Evolutionary conservation across 2,329 filamentous ascomycete genomes (phyloP).

Genomic region (Paraconiothyrium brasiliense): DNA sequence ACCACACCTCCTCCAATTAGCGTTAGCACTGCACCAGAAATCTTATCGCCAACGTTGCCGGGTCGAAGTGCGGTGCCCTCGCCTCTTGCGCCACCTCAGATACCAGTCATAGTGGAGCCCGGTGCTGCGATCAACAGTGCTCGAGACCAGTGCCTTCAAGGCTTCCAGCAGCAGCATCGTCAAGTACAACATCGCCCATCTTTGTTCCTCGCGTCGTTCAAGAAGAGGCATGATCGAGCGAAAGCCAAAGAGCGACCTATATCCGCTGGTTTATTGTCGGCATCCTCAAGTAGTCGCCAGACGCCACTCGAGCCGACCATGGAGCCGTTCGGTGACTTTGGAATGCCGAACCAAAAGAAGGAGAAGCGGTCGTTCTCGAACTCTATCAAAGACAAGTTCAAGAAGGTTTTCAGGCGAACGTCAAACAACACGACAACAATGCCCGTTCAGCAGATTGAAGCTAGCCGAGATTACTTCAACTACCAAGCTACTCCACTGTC

Average conservation of each 20-base stretch:
- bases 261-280: slow-evolving; percentile 28
- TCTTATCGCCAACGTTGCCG: not conserved
- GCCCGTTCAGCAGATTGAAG: slow-evolving; percentile 64
- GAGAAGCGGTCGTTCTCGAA: slow-evolving; percentile 71
- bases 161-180: slow-evolving; percentile 53
- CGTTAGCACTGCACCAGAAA: slow-evolving; percentile 15
- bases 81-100: slow-evolving; percentile 32
- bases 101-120: slow-evolving; percentile 36
- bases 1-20: slow-evolving; percentile 31
- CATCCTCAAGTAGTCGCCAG: slow-evolving; percentile 22
- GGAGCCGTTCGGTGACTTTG: slow-evolving; percentile 32
- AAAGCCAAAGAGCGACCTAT: slow-evolving; percentile 30
- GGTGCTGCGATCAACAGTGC: slow-evolving; percentile 44
- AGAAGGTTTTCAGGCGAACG: slow-evolving; percentile 62
- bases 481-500: slow-evolving; percentile 21
- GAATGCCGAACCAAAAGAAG: slow-evolving; percentile 48
- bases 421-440: slow-evolving; percentile 46
- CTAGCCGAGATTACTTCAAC: slow-evolving; percentile 53
- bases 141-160: slow-evolving; percentile 53
- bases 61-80: slow-evolving; percentile 22
- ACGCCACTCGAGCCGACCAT: slow-evolving; percentile 23
- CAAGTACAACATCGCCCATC: slow-evolving; percentile 55
- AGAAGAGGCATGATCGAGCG: slow-evolving; percentile 50
- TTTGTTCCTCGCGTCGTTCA: slow-evolving; percentile 55
- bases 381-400: slow-evolving; percentile 69